Conservation (phyloP, 805 yeast species). For the Yamadazyma insecticola region DNA sequence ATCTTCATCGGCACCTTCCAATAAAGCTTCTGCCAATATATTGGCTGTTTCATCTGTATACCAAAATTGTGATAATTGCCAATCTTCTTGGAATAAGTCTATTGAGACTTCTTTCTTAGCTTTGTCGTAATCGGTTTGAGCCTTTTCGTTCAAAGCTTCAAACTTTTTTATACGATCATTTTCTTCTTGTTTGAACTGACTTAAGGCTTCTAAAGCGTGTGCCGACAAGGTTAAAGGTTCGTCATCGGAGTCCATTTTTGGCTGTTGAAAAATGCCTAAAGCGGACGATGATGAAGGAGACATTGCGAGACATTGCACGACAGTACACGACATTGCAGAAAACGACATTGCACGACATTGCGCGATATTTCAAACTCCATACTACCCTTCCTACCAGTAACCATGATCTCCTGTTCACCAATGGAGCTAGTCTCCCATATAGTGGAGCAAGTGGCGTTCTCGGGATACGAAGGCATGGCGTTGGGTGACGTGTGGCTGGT, state of each 20-base stretch:
- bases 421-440: slow-evolving; percentile 20
- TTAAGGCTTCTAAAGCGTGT: slow-evolving; percentile 50
- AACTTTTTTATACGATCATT: slow-evolving; percentile 51
- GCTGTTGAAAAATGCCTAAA: too few species aligned
- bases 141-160: slow-evolving; percentile 46
- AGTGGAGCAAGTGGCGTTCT: slow-evolving; percentile 25
- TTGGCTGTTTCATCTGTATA: slow-evolving; percentile 72
- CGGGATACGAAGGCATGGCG: slow-evolving; percentile 27
- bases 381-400: too few species aligned
- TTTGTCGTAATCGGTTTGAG: slow-evolving; percentile 51
- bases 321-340: too few species aligned
- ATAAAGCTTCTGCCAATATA: slow-evolving; percentile 59
- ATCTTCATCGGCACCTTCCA: slow-evolving; percentile 69
- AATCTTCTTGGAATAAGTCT: slow-evolving; percentile 79
- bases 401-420: slow-evolving; percentile 21
- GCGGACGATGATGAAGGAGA: background rate
- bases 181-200: slow-evolving; percentile 67
- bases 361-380: too few species aligned
- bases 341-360: too few species aligned
- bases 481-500: slow-evolving; percentile 24
- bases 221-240: slow-evolving; percentile 44
- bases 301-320: too few species aligned
- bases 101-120: slow-evolving; percentile 42
- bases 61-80: slow-evolving; percentile 96
- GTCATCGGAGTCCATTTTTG: slow-evolving; percentile 37